These are phyloP conservation scores for Hypomontagnella monticulosa DNA, from an alignment of 495 filamentous ascomycete species.

Conservation along the genomic window DNA sequence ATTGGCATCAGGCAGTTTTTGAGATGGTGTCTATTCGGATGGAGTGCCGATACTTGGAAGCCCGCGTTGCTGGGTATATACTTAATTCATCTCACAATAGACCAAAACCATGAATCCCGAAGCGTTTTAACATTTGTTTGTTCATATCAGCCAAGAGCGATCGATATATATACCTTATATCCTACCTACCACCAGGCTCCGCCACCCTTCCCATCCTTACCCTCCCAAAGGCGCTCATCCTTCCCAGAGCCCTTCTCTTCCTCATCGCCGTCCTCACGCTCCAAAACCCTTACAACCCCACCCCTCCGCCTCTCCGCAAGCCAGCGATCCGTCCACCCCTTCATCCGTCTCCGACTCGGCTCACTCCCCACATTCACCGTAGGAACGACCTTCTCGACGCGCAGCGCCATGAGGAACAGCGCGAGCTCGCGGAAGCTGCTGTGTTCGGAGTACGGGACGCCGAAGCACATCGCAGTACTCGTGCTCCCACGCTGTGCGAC, in stretches of 20 bases:
- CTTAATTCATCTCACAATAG: no score
- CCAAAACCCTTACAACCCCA: conserved; percentile 70
- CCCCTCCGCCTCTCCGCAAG: conserved; percentile 81
- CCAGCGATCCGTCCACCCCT: conserved; percentile 90
- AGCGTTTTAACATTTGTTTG: no score
- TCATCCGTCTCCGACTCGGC: conserved; percentile 78
- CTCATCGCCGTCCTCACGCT: conserved; percentile 42
- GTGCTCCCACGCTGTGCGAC: conserved; percentile 82
- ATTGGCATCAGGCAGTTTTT: no score
- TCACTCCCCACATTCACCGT: conserved; percentile 89
- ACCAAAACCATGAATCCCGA: no score
- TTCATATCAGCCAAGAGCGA: no score
- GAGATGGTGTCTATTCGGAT: no score
- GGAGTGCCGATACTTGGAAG: no score
- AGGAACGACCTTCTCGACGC: conserved; percentile 88
- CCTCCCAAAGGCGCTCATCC: conserved; percentile 51
- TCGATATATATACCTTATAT: no score
- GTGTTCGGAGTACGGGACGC: conserved; percentile 95
- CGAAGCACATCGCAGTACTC: conserved; percentile 79
- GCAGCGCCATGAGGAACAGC: conserved; percentile 87
- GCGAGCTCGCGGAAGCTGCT: conserved; percentile 93
- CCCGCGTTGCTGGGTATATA: no score
- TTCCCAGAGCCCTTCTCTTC: conserved; percentile 28
- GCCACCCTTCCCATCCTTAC: conserved; percentile 53
- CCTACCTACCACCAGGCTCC: conserved; percentile 54